Percentiles rank a stretch among this genome's conserved stretches.
These are phyloP conservation scores for Cladorrhinum sp. DNA, from an alignment of 2,329 filamentous ascomycete species.

Conservation along the genomic window DNA sequence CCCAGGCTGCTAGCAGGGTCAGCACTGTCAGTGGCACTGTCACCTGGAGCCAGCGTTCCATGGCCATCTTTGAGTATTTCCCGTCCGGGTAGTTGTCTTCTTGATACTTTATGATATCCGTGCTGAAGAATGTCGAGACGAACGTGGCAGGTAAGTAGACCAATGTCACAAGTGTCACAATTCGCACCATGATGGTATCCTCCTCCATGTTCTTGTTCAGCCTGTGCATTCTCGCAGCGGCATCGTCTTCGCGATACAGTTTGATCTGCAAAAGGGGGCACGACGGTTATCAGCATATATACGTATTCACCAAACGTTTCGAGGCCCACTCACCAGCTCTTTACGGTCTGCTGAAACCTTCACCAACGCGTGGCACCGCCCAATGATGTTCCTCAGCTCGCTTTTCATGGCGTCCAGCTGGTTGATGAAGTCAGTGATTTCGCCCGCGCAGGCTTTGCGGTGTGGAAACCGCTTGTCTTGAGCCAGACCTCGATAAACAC, in stretches of 20 bases:
- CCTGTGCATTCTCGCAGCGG: constrained; percentile 29
- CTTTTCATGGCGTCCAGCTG: constrained; percentile 36
- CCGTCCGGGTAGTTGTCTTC: constrained; percentile 6
- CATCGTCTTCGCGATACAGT: constrained; percentile 35
- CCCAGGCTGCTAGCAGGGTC: constrained; percentile 16
- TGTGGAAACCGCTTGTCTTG: constrained; percentile 27
- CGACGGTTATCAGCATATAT: constrained; percentile 34
- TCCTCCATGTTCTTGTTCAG: constrained; percentile 31
- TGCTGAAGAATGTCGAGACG: constrained; percentile 28
- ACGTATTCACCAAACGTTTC: too few species aligned
- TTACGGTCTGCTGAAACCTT: not conserved
- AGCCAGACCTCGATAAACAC: constrained; percentile 30
- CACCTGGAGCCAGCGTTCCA: constrained; percentile 20
- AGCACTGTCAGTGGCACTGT: constrained; percentile 16
- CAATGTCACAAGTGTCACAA: constrained; percentile 31
- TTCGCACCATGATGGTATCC: constrained; percentile 28
- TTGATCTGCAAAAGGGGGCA: constrained; percentile 27
- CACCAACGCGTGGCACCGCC: constrained; percentile 34
- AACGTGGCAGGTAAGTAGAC: constrained; percentile 32
- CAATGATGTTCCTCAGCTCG: constrained; percentile 37
- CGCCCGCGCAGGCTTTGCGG: constrained; percentile 20
- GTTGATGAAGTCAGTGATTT: constrained; percentile 28
- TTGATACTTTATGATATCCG: constrained; percentile 25
- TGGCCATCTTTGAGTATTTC: constrained; percentile 15
- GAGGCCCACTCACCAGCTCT: too few species aligned